phyloP scores from a whole-genome alignment of 2,329 filamentous ascomycete species.

The Huntiella decipiens region DNA sequence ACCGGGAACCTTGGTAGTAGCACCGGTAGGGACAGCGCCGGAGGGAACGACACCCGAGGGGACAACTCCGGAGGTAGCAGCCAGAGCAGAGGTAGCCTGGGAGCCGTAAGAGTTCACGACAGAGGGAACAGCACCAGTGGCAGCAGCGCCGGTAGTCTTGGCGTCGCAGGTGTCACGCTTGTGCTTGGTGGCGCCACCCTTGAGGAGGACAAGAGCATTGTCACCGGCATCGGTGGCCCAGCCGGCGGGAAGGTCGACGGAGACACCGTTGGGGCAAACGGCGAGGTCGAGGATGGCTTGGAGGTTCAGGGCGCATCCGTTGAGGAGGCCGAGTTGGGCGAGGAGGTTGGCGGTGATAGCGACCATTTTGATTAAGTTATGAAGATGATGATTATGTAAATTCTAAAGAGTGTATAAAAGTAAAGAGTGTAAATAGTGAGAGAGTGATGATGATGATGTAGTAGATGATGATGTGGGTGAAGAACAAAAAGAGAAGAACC shows the following conservation, averaged over 20 bases:
- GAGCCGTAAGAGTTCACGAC: neutral
- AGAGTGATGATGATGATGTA: constrained; percentile 2
- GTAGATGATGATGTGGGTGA: constrained; percentile 10
- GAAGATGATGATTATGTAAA: neutral
- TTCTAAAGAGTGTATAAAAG: neutral
- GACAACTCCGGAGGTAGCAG: neutral
- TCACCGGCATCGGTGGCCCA: neutral
- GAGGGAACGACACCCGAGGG: neutral
- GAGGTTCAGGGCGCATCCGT: constrained; percentile 8
- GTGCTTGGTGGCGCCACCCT: neutral
- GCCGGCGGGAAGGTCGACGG: neutral
- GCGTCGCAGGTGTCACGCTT: constrained; percentile 4
- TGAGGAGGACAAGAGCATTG: neutral
- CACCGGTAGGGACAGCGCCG: neutral
- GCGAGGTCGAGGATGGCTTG: neutral
- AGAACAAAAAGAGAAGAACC: constrained; percentile 5
- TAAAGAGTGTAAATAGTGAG: neutral
- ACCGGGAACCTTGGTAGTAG: no score
- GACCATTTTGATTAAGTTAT: constrained; percentile 7
- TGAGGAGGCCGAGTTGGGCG: constrained; percentile 7
- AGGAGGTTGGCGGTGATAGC: constrained; percentile 5
- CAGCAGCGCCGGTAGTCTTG: neutral
- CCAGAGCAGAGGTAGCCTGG: neutral
- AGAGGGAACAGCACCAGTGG: neutral
- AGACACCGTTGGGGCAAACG: constrained; percentile 3